A percentile compares a stretch with the other conserved stretches of the same genome.
phyloP scores from a whole-genome alignment of 1,284 basidiomycete species.

The Inonotus obliquus region DNA sequence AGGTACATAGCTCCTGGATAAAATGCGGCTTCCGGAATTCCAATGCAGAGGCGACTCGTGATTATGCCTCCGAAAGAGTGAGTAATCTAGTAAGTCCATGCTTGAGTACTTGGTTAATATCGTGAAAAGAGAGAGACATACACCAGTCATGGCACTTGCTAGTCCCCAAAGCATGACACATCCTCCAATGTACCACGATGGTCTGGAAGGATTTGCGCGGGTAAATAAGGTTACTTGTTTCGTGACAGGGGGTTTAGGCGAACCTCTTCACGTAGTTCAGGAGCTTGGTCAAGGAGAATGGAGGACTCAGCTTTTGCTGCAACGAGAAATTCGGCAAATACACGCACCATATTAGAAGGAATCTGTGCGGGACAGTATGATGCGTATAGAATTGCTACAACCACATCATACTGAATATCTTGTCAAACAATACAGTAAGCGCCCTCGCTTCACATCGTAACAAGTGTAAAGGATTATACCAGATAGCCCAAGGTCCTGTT shows the following conservation, averaged over 20 bases:
- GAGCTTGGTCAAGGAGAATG: constrained; percentile 32
- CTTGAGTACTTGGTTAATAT: too few relatives aligned
- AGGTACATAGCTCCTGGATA: constrained; percentile 23
- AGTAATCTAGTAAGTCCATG: constrained; percentile 37
- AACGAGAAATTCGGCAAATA: neutral
- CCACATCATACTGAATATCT: constrained; percentile 59
- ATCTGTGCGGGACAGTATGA: constrained; percentile 60
- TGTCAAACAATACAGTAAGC: neutral
- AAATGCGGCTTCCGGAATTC: constrained; percentile 46
- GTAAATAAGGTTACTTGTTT: neutral
- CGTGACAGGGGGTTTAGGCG: neutral
- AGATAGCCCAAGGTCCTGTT: constrained; percentile 48
- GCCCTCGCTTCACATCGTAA: too few relatives aligned
- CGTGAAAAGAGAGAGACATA: neutral
- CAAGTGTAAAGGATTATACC: constrained; percentile 30
- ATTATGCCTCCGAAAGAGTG: constrained; percentile 52
- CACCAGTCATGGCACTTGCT: constrained; percentile 23
- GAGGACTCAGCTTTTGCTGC: constrained; percentile 10
- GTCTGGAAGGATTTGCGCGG: constrained; percentile 21
- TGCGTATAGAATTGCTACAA: constrained; percentile 55
- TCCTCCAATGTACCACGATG: constrained; percentile 24
- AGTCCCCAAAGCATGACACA: constrained; percentile 26
- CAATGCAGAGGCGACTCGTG: constrained; percentile 57
- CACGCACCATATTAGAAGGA: constrained; percentile 58
- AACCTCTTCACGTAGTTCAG: constrained; percentile 50